Evolutionary conservation across 345 rosid species (phyloP), one percentile per base, ranked within the genome.

Genomic region (Eucalyptus erythrocorys): DNA sequence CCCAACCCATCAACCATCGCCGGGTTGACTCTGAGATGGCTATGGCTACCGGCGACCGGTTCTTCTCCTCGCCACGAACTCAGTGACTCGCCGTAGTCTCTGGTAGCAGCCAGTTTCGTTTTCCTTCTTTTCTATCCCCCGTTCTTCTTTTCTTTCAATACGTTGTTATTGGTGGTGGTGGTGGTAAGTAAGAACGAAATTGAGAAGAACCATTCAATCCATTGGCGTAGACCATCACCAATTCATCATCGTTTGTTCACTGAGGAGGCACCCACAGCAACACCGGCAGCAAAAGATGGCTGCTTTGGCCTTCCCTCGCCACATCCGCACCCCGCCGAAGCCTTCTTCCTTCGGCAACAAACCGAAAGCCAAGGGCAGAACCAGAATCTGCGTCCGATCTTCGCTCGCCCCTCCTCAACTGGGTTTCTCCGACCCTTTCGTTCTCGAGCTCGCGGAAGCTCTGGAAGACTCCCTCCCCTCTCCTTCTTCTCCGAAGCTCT

Each of bases 361-460:
- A 68, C 90, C 90, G 13, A 91, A 91, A 86, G 34, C 68, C 43
- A 92, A 86, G 85, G 30, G 91, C 90, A 87, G 89, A 88, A 88
- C 90, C 14, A 87, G 87, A 87, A 87, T 92, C 55, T 90, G 94
- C 26, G 57, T 91, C 85, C 94, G 91, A 88, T 87, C 95, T 3
- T 47, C 89, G 24, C 59, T 86, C 57, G 14, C 89, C 26, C 87
- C 91, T 16, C 92, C 93, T 30, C 95, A 89, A 88, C 92, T 95
- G 51, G 90, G 96, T 55, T 96, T 96, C 93, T 96, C 99, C 50
- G 99, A 98, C 91, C 98, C 96, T 47, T 95, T 94, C 82, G 99
- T 97, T 61, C 96, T 98, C 89, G 94, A 95, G 84, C 91, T 98
- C 64, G 99, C 99, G 1, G 98, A 97, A 89, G 89, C 98, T 48